phyloP scores from a whole-genome alignment of 2,329 filamentous ascomycete species.

The Penicillium sclerotigenum region DNA sequence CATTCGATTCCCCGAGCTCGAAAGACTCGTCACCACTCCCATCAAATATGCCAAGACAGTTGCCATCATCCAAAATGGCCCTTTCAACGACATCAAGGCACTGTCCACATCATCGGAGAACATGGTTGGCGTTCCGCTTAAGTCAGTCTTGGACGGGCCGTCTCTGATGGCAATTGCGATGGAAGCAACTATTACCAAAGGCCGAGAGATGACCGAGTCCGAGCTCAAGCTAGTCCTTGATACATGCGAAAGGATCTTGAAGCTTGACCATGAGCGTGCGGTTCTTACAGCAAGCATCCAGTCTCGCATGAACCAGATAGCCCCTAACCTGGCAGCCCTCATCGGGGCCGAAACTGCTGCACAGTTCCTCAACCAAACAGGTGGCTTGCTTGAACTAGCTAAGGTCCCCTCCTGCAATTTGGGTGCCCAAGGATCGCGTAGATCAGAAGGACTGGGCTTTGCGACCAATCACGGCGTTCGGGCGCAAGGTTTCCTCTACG shows the following conservation, averaged over 20 bases:
- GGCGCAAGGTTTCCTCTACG: constrained; percentile 89
- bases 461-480: constrained; percentile 89
- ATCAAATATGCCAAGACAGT: constrained; percentile 95
- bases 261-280: constrained; percentile 80
- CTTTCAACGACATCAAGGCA: constrained; percentile 80
- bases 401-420: constrained; percentile 94
- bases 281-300: constrained; percentile 91
- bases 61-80: constrained; percentile 86
- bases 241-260: constrained; percentile 85
- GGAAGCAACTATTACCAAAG: constrained; percentile 86
- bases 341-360: constrained; percentile 91
- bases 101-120: constrained; percentile 77
- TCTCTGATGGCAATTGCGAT: constrained; percentile 94
- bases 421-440: constrained; percentile 84
- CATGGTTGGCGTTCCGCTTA: constrained; percentile 69
- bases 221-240: constrained; percentile 71
- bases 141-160: constrained; percentile 79
- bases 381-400: constrained; percentile 80
- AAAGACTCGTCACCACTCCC: constrained; percentile 83
- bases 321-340: constrained; percentile 85
- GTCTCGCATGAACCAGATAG: constrained; percentile 94
- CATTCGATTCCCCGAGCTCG: constrained; percentile 85
- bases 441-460: constrained; percentile 73
- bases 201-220: constrained; percentile 68
- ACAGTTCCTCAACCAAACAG: constrained; percentile 91